Base-by-base conservation (phyloP, 2,329 filamentous ascomycete species). In the Aplosporella prunicola region DNA sequence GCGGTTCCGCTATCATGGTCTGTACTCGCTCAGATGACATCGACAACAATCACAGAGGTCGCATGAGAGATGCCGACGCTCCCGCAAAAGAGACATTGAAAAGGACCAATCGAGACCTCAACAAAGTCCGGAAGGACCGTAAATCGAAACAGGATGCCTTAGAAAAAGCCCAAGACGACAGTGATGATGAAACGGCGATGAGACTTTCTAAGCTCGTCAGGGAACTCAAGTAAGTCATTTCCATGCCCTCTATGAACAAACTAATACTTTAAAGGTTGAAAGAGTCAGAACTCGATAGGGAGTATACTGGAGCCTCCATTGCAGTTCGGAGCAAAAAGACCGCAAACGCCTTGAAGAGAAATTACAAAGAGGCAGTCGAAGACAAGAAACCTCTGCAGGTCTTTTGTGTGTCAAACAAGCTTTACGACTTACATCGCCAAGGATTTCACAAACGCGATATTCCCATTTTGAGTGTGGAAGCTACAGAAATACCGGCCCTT, bases 1-100 rank as follows among this genome's bases (percentile, higher is more conserved):
- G 39, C n/a, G 47, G 47, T 9, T 51, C 41, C 14, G 43, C 47
- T 3, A 48, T 52, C 4, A 22, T 52, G 4, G 46, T 52, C 0
- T 36, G 23, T 2, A 53, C 50, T 0, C 32, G 40, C 9, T 45
- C 50, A 4, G 50, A 52, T 40, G 46, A 17, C 18, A 20, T 26
- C 9, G 24, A 29, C 15, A 10, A 16, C 25, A 15, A 40, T 11
- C 16, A 11, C 11, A 15, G 13, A 23, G 27, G 29, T 16, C 31
- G 16, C 10, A 24, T 9, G 18, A 16, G 5, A 18, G n/a, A n/a
- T 15, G 24, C 13, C 11, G 20, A 15, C 5, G 13, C 3, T 4
- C 23, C 0, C 14, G 17, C 2, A 30, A 43, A 5, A 17, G 11
- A n/a, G 18, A 18, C 4, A 23, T 25, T n/a, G 14, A 22, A 3